Percentiles rank a stretch among this genome's conserved stretches.
phyloP scores from a whole-genome alignment of 2,329 filamentous ascomycete species.

The Penicillium crustosum region DNA sequence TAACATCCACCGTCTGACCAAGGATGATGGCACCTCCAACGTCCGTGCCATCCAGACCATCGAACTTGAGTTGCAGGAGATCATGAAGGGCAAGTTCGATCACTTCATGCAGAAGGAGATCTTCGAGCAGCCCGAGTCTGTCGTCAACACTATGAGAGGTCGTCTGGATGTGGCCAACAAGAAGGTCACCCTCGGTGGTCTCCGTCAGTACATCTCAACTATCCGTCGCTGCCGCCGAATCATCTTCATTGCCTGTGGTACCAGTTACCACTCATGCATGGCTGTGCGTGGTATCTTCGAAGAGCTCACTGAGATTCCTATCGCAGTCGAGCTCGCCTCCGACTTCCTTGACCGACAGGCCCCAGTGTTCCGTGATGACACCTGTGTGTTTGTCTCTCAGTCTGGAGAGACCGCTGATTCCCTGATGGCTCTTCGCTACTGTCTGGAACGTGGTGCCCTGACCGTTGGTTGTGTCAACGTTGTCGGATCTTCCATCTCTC shows the following conservation, averaged over 20 bases:
- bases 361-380: constrained; percentile 98
- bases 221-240: constrained; percentile 96
- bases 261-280: constrained; percentile 99
- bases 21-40: constrained; percentile 94
- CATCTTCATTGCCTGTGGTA: constrained; percentile 99
- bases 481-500: constrained; percentile 96
- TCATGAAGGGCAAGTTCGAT: constrained; percentile 99
- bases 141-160: constrained; percentile 99
- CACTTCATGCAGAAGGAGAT: constrained; percentile 99
- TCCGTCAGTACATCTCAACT: constrained; percentile 93
- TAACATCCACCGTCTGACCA: constrained; percentile 97
- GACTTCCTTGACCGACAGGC: constrained; percentile 97
- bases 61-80: constrained; percentile 98
- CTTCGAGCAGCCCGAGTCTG: constrained; percentile 98
- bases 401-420: constrained; percentile 98
- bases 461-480: constrained; percentile 99
- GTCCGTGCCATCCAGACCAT: constrained; percentile 98
- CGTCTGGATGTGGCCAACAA: constrained; percentile 92
- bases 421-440: constrained; percentile 94
- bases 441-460: constrained; percentile 92
- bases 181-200: constrained; percentile 90
- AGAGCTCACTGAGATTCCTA: constrained; percentile 96
- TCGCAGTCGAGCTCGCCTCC: constrained; percentile 92
- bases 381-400: constrained; percentile 97
- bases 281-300: constrained; percentile 97